Base-by-base conservation (phyloP, 1,284 basidiomycete genomes). In the Takashimella koratensis region DNA sequence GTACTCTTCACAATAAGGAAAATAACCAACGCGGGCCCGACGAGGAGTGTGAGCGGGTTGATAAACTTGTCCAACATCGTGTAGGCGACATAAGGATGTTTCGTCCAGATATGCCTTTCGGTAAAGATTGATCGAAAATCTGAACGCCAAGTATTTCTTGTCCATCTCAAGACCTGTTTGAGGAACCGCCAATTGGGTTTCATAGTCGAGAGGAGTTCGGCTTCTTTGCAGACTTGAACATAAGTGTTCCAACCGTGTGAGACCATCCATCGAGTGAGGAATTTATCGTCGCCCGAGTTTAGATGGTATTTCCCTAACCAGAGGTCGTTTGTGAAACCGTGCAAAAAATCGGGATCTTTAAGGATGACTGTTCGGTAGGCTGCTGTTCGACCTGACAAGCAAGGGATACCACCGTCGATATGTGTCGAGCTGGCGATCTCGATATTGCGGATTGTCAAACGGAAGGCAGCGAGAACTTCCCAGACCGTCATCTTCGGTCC, bases 191-290 rank as follows among this genome's bases (percentile, higher is more conserved):
- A 94, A 77, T 94, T 90, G 40, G 90, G 90, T 76, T 95, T 95
- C 90, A 93, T 95, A 49, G 90, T 94, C 75, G 86, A 88, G 50
- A 92, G 79, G 40, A 94, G 79, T 77, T 93, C 90, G 13, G 89
- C 90, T 77, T 93, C 90, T 71, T 85, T 85, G 80, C 89, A 93
- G 66, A 86, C 86, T 72, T 94, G 91, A 43, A 93, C 89, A 73
- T 91, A 92, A 16, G 90, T 94, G 74, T 82, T 86, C 91, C 91
- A 95, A 16, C 90, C 90, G 69, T 93, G 89, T 70, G 84, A 86
- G 57, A 94, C 90, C 88, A 93, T 91, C 91, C 91, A 95, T 30
- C 91, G 80, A n/a, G 91, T 94, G 68, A 94, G 79, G 77, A 91
- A 94, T 77, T 94, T 94, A 80, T 93, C 90, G 77, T 93, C 90